phyloP scores from a whole-genome alignment of 352 stramenopile genomes.

The Phytophthora sp. region DNA sequence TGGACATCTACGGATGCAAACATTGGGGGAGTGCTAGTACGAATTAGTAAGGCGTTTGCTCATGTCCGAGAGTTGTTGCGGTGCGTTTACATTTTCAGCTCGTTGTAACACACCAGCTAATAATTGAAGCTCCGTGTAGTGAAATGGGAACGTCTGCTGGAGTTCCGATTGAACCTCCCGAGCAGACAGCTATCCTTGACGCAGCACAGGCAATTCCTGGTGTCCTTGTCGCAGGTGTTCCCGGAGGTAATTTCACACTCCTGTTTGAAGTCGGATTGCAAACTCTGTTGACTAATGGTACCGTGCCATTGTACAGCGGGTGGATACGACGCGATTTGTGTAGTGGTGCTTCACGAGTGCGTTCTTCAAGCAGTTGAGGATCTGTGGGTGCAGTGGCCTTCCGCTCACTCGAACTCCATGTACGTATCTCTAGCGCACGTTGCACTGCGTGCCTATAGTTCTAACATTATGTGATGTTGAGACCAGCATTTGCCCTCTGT shows the following conservation, averaged over 20 bases:
- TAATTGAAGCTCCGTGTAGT: too few species aligned
- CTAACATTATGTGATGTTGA: not conserved
- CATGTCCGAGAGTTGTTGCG: slow-evolving; percentile 84
- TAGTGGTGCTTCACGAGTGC: slow-evolving; percentile 75
- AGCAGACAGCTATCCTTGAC: slow-evolving; percentile 93
- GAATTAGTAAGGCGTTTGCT: slow-evolving; percentile 78
- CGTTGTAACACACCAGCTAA: too few species aligned
- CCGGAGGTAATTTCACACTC: slow-evolving; percentile 65
- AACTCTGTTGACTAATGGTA: not conserved
- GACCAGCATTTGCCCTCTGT: slow-evolving; percentile 68
- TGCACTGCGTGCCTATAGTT: not conserved
- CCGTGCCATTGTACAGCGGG: slow-evolving; percentile 67
- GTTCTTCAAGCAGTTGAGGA: slow-evolving; percentile 66
- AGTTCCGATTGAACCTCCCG: slow-evolving; percentile 93
- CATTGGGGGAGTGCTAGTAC: slow-evolving; percentile 51
- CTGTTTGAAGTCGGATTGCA: not conserved
- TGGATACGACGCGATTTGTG: slow-evolving; percentile 97
- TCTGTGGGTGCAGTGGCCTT: slow-evolving; percentile 78
- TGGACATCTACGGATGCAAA: slow-evolving; percentile 43
- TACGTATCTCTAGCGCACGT: slow-evolving; percentile 26
- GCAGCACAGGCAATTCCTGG: slow-evolving; percentile 93
- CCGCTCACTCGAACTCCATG: slow-evolving; percentile 47
- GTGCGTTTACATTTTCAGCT: too few species aligned
- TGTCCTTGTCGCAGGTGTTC: slow-evolving; percentile 94
- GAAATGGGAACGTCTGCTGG: slow-evolving; percentile 90